Evolutionary conservation across 2,329 filamentous ascomycete genomes (phyloP).

Genomic region (Exutisphaerella laricina): DNA sequence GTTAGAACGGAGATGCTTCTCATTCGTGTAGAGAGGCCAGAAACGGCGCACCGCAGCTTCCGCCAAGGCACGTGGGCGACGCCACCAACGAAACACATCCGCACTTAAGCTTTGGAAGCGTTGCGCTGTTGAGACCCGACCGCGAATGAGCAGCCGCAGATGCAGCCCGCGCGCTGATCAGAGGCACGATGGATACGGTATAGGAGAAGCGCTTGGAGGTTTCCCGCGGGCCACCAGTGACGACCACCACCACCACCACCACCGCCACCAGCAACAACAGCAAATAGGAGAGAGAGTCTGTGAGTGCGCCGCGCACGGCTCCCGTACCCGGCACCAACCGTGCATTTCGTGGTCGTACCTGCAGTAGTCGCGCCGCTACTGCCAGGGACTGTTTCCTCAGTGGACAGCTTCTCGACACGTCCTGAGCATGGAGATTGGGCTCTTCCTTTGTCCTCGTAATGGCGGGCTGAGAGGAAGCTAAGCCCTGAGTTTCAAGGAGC

Average conservation of each 20-base stretch:
- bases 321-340: neutral
- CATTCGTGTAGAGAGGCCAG: too few relatives aligned
- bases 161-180: neutral
- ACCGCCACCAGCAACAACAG: neutral
- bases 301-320: neutral
- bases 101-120: too few relatives aligned
- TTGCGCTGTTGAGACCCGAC: too few relatives aligned
- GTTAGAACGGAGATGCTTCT: neutral
- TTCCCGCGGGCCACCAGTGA: neutral
- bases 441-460: slow-evolving; percentile 1
- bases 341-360: neutral
- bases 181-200: neutral
- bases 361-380: neutral
- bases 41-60: too few relatives aligned
- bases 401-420: neutral
- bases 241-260: neutral
- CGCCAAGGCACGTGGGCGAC: slow-evolving; percentile 5
- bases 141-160: neutral
- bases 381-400: neutral
- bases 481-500: slow-evolving; percentile 3
- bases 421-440: neutral
- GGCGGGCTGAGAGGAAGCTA: neutral
- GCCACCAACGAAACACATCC: too few relatives aligned
- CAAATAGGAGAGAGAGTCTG: neutral
- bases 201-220: neutral